phyloP scores from a whole-genome alignment of 345 rosid species.

The Lepidium aucheri region DNA sequence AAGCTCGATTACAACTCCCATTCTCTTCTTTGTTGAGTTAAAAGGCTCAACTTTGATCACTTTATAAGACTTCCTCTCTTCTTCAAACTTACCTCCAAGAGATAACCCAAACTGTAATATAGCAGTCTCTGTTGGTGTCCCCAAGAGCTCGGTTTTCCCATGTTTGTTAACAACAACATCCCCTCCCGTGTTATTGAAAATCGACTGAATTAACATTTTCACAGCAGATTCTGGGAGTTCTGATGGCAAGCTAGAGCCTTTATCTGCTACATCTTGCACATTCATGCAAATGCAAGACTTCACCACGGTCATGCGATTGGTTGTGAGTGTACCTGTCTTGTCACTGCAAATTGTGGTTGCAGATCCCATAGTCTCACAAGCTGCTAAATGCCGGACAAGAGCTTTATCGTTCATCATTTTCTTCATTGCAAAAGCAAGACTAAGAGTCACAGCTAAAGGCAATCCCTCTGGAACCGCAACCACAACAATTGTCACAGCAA shows the following conservation, averaged over 20 bases:
- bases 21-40: slow-evolving; percentile 87
- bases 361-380: slow-evolving; percentile 97
- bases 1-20: slow-evolving; percentile 71
- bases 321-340: slow-evolving; percentile 88
- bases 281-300: slow-evolving; percentile 79
- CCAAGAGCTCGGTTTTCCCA: slow-evolving; percentile 66
- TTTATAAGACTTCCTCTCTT: slow-evolving; percentile 46
- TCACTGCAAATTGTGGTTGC: slow-evolving; percentile 93
- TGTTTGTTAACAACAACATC: slow-evolving; percentile 67
- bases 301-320: slow-evolving; percentile 88
- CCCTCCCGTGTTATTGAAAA: slow-evolving; percentile 83
- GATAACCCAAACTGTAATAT: slow-evolving; percentile 70
- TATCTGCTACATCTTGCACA: slow-evolving; percentile 40
- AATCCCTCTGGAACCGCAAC: slow-evolving; percentile 98
- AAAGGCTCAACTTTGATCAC: slow-evolving; percentile 82
- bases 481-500: slow-evolving; percentile 90
- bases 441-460: slow-evolving; percentile 91
- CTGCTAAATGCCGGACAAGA: slow-evolving; percentile 86
- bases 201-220: slow-evolving; percentile 63
- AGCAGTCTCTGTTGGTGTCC: slow-evolving; percentile 90
- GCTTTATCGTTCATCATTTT: slow-evolving; percentile 98
- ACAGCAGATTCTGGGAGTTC: slow-evolving; percentile 50
- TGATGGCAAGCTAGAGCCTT: slow-evolving; percentile 41
- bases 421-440: slow-evolving; percentile 97
- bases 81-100: slow-evolving; percentile 71